Conservation (phyloP, 2,329 filamentous ascomycete genomes). For the Aspergillus nomiae region DNA sequence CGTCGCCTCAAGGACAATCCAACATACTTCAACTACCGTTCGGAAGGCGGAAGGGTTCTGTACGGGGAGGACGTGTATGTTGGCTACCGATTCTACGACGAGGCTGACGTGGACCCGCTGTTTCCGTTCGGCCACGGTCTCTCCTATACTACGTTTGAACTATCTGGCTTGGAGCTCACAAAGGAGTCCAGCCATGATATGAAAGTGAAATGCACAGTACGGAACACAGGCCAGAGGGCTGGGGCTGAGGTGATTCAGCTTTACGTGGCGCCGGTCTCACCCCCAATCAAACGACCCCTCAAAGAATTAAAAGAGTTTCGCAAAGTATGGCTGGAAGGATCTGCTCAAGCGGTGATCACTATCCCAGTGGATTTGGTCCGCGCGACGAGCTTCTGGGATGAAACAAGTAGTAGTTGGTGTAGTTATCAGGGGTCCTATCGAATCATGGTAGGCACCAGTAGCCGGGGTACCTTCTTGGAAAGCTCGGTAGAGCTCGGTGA, state of each 20-base stretch:
- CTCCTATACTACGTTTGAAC: conserved; percentile 69
- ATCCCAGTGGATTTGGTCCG: no score
- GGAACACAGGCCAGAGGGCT: conserved; percentile 42
- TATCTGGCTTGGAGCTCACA: conserved; percentile 41
- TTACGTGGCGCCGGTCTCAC: conserved; percentile 35
- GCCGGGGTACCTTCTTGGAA: no score
- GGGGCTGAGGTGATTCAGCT: conserved; percentile 56
- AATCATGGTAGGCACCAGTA: no score
- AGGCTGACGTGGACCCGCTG: conserved; percentile 60
- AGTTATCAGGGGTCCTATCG: no score
- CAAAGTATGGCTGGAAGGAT: conserved; percentile 57
- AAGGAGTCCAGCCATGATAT: no score
- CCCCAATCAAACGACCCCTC: conserved; percentile 27
- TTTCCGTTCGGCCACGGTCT: conserved; percentile 79
- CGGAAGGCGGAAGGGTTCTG: conserved; percentile 67
- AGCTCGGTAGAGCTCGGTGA: no score
- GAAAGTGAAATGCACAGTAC: no score
- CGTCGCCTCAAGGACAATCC: conserved; percentile 41
- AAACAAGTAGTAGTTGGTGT: no score
- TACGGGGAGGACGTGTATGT: conserved; percentile 79
- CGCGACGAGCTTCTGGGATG: no score
- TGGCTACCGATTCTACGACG: conserved; percentile 78
- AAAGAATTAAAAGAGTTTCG: conserved; percentile 63
- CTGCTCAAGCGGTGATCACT: no score
- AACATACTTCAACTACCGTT: conserved; percentile 69